Conservation (phyloP, 495 filamentous ascomycete species). For the Neurospora tetrasperma region DNA sequence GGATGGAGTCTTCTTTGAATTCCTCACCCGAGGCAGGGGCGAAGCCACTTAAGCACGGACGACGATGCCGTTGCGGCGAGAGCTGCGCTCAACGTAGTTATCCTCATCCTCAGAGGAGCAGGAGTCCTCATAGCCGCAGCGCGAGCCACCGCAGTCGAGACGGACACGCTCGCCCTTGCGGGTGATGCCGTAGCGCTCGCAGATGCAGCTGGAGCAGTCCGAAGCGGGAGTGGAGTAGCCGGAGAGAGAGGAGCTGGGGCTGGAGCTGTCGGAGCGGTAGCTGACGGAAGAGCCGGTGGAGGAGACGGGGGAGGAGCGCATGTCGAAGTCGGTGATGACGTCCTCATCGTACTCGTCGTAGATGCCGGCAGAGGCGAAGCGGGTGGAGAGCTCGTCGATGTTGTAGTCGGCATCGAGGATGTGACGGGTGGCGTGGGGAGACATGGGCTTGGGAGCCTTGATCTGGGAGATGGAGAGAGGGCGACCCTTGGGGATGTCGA, state of each 20-base stretch:
- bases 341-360: constrained; percentile 56
- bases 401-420: constrained; percentile 72
- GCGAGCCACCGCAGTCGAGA: constrained; percentile 81
- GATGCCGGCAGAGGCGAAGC: constrained; percentile 62
- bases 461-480: constrained; percentile 82
- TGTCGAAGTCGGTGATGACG: constrained; percentile 45
- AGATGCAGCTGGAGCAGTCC: constrained; percentile 56
- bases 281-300: constrained; percentile 66
- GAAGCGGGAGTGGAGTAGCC: constrained; percentile 53
- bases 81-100: constrained; percentile 45
- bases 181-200: constrained; percentile 93
- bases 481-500: constrained; percentile 74
- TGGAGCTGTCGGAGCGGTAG: constrained; percentile 65
- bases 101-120: constrained; percentile 52
- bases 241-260: constrained; percentile 61
- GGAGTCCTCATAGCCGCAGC: constrained; percentile 67
- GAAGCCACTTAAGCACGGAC: constrained; percentile 40
- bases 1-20: constrained; percentile 10
- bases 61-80: constrained; percentile 69
- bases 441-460: constrained; percentile 77
- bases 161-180: constrained; percentile 84
- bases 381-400: constrained; percentile 56
- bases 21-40: constrained; percentile 21
- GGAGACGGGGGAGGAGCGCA: constrained; percentile 46
- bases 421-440: constrained; percentile 73